Evolutionary conservation across 1,284 basidiomycete genomes (phyloP), one percentile per base, ranked within the genome.

Genomic region (Rhodotorula sp.): DNA sequence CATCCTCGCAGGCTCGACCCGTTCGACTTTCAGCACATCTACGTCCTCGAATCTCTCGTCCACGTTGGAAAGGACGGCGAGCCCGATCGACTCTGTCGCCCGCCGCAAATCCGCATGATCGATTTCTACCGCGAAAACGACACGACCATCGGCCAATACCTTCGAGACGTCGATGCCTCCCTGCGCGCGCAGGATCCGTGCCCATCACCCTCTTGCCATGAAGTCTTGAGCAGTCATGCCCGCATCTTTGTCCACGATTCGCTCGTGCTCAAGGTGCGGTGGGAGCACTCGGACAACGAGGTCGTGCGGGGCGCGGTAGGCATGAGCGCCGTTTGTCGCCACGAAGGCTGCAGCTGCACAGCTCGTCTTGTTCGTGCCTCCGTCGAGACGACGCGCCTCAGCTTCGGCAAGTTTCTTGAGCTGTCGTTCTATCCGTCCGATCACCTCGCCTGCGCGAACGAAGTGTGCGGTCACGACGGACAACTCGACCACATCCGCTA

Each of bases 81-180:
- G 49, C 64, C 64, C 24, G 47, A 46, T 46, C 64, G 64, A 4
- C 24, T 86, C 82, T 76, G 78, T 80, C 9, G 83, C 81, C 53
- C 82, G 82, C 15, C 73, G 32, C 61, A 79, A 19, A 67, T 94
- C 56, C 84, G 85, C 47, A 88, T 89, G 69, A 87, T 91, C 81
- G 89, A 88, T 34, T 98, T 95, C 81, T 99, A 99, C 78, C 91
- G 93, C 59, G 88, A 91, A 67, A 91, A 92, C 72, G 95, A 99
- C 79, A 88, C 87, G 79, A 94, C 95, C 2, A 85, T 99, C 8
- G 93, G 93, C 0, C 91, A 94, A 78, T 96, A 90, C 81, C 89
- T 99, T 72, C 39, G 44, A 24, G 22, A 39, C 2, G 92, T 94
- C 76, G 87, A 89, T 54, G 86, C 87, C 0, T 87, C 89, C 48